Conservation (phyloP, 23 red algal genomes). For the Gracilariopsis chorda region DNA sequence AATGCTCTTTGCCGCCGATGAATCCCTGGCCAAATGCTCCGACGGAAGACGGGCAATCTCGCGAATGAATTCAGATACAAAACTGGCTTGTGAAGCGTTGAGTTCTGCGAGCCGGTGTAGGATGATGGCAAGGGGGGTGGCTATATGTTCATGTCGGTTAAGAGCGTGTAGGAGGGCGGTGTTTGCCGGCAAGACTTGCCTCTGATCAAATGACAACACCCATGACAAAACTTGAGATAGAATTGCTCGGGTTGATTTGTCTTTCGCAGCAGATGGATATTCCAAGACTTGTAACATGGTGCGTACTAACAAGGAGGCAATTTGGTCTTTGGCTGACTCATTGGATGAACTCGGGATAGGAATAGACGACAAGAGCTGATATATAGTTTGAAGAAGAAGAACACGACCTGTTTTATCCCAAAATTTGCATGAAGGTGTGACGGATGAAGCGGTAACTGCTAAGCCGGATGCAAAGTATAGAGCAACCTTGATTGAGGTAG, state of each 20-base stretch:
- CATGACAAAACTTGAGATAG: slow-evolving; percentile 20
- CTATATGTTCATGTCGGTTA: slow-evolving; percentile 39
- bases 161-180: slow-evolving; percentile 28
- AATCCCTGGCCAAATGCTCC: slow-evolving; percentile 45
- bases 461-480: slow-evolving; percentile 31
- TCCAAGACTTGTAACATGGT: slow-evolving; percentile 35
- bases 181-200: slow-evolving; percentile 39
- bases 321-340: slow-evolving; percentile 15
- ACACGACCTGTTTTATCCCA: slow-evolving; percentile 50
- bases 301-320: slow-evolving; percentile 28
- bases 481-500: slow-evolving; percentile 1
- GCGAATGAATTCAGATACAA: slow-evolving; percentile 61
- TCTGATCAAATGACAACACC: background rate
- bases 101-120: background rate
- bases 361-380: slow-evolving; percentile 8
- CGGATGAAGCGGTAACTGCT: slow-evolving; percentile 18
- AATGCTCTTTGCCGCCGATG: slow-evolving; percentile 34
- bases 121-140: slow-evolving; percentile 14
- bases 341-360: background rate
- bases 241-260: slow-evolving; percentile 17
- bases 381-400: slow-evolving; percentile 24
- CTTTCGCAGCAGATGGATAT: slow-evolving; percentile 15
- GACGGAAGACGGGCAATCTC: slow-evolving; percentile 62
- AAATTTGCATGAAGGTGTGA: slow-evolving; percentile 29
- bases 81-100: background rate